phyloP scores from a whole-genome alignment of 2,329 filamentous ascomycete species.

The Berkeleyomyces rouxiae region DNA sequence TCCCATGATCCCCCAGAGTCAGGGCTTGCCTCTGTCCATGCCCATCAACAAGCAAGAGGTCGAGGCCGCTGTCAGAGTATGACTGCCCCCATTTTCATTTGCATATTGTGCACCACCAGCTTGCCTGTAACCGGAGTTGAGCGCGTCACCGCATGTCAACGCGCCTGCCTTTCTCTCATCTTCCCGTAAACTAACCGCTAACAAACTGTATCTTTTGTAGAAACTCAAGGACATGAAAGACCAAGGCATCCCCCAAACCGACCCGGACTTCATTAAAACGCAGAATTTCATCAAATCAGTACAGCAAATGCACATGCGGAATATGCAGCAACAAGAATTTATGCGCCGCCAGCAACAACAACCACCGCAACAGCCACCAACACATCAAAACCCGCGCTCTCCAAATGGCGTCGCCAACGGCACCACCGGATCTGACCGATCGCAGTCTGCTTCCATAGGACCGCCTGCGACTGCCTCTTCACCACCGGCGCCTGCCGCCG shows the following conservation, averaged over 20 bases:
- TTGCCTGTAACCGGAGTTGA: not conserved
- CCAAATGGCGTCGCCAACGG: slow-evolving; percentile 14
- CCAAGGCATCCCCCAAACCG: slow-evolving; percentile 59
- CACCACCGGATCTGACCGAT: slow-evolving; percentile 10
- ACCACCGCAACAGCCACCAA: slow-evolving; percentile 16
- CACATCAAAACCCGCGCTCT: slow-evolving; percentile 17
- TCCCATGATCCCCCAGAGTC: slow-evolving; percentile 12
- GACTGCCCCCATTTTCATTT: not conserved
- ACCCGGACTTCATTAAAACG: slow-evolving; percentile 76
- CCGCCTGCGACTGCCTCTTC: slow-evolving; percentile 10
- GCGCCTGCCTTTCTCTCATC: not conserved
- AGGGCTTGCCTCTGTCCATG: slow-evolving; percentile 4
- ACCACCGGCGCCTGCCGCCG: slow-evolving; percentile 13
- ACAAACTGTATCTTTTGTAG: slow-evolving; percentile 27
- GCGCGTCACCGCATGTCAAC: not conserved
- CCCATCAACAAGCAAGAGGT: slow-evolving; percentile 9
- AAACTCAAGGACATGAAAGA: slow-evolving; percentile 83
- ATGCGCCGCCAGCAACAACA: slow-evolving; percentile 28
- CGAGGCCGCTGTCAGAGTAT: slow-evolving; percentile 11
- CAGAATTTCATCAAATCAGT: slow-evolving; percentile 59
- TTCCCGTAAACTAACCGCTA: not conserved
- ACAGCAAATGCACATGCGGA: slow-evolving; percentile 44
- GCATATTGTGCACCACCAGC: not conserved
- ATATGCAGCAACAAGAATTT: slow-evolving; percentile 28
- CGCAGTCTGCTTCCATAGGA: not conserved